Evolutionary conservation across 169 alveolate genomes (phyloP).

Genomic region (Eimeria sp.): DNA sequence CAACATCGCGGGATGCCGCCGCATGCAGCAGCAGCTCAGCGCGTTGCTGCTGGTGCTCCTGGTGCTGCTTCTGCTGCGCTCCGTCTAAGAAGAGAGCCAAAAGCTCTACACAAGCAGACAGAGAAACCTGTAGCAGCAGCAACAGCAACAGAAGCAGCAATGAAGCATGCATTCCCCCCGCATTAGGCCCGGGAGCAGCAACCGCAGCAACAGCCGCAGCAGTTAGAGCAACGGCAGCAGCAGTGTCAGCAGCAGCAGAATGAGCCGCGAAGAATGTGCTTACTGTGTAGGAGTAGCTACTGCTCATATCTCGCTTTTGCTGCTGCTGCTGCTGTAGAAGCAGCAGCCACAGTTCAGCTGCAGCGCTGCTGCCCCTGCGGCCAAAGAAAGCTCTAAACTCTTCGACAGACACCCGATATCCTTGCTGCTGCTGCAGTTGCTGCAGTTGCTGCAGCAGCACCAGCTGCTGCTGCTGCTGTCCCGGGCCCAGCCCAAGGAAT

Average conservation of each 20-base stretch:
- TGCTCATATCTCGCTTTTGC: neutral
- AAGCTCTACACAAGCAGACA: slow-evolving; percentile 34
- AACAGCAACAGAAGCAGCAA: slow-evolving; percentile 7
- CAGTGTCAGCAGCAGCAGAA: neutral
- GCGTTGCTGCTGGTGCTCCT: slow-evolving; percentile 17
- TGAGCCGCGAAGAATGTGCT: neutral
- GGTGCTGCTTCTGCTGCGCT: slow-evolving; percentile 20
- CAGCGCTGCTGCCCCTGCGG: slow-evolving; percentile 32
- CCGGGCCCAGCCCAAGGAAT: slow-evolving; percentile 10
- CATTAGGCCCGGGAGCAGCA: neutral
- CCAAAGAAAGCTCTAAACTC: slow-evolving; percentile 23
- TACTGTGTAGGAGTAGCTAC: neutral
- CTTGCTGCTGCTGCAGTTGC: slow-evolving; percentile 61
- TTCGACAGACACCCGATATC: neutral
- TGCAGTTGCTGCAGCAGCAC: slow-evolving; percentile 33
- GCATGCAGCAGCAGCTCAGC: neutral
- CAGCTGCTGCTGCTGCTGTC: slow-evolving; percentile 32
- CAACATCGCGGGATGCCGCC: neutral
- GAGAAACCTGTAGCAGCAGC: slow-evolving; percentile 64
- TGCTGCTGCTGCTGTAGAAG: slow-evolving; percentile 65
- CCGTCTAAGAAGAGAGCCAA: slow-evolving; percentile 29
- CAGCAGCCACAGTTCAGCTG: slow-evolving; percentile 58
- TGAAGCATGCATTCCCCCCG: neutral
- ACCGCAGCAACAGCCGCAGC: neutral
- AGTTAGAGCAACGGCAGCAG: neutral